Evolutionary conservation across 257 asterid genomes (phyloP), one percentile per base, ranked within the genome.

Genomic region (Ehretia macrophylla): DNA sequence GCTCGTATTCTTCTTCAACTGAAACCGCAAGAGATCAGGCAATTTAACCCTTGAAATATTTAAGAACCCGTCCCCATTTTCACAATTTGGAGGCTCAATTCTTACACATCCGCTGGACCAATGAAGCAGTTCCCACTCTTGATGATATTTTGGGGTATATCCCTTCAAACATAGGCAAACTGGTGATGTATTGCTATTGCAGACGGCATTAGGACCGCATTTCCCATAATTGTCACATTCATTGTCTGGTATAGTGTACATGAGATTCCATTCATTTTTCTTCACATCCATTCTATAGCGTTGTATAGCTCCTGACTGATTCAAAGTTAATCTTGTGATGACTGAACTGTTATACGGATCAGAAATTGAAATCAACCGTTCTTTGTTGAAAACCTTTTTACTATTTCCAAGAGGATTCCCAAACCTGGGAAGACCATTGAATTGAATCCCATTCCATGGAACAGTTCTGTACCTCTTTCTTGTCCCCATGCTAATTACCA

Each of bases 91-190:
- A 14, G 60, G 58, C 38, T 17, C 39, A 23, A 45, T 66, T 6
- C 79, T 55, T 13, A 51, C 48, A 14, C 79, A 74, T 17, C 79
- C 79, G 3, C 58, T 47, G 0, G 75, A 63, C 79, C 79, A 68
- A 14, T 73, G 64, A 3, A 27, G 53, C 38, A 47, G 42, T n/a
- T 49, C 14, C 79, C 79, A 73, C 55, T 63, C 68, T 11, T 63
- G 56, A 0, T 21, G 63, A 54, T 62, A 51, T 16, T 18, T 67
- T 4, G 77, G 77, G 8, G 39, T 21, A 11, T 67, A 66, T 59
- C 61, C 68, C 14, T 66, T 51, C 53, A 75, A 63, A 42, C 80
- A 75, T 32, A 68, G 47, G 38, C 80, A 75, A 17, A 66, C 14
- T 22, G 80, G 80, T 20, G 63, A 68, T 4, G 51, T 46, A 11